A percentile compares a stretch with the other conserved stretches of the same genome.
Evolutionary conservation across 805 yeast genomes (phyloP).

Genomic region (Metschnikowia drakensbergensis): DNA sequence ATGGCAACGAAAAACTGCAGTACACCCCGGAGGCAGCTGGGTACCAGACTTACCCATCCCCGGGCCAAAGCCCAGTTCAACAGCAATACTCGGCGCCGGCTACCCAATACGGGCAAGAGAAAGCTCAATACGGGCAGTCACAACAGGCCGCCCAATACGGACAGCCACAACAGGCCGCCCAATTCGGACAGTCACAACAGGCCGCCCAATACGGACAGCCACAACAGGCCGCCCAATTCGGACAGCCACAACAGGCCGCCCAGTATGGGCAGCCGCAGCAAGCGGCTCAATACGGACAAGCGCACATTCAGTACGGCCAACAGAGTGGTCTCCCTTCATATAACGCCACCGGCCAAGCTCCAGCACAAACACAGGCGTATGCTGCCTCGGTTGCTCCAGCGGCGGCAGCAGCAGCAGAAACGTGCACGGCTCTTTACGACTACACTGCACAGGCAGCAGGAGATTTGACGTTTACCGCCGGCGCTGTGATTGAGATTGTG

Average conservation of each 20-base stretch:
- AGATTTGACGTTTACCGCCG: conserved; percentile 83
- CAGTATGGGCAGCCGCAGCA: conserved; percentile 23
- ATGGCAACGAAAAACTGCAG: conserved; percentile 14
- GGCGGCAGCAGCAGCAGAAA: conserved; percentile 35
- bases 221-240: conserved; percentile 18
- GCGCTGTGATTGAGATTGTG: conserved; percentile 77
- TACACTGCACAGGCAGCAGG: conserved; percentile 92
- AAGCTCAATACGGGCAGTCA: conserved; percentile 26
- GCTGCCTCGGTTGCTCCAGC: conserved; percentile 15
- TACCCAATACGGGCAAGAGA: conserved; percentile 23
- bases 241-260: conserved; percentile 2
- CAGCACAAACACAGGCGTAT: conserved; percentile 2
- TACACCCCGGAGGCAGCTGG: conserved; percentile 8
- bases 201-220: no score
- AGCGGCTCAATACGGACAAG: conserved; percentile 5
- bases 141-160: neutral
- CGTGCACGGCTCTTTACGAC: conserved; percentile 88
- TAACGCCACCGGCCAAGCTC: conserved; percentile 11
- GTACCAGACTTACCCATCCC: conserved; percentile 12
- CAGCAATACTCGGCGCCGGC: conserved; percentile 7
- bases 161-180: no score
- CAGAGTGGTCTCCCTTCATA: conserved; percentile 15
- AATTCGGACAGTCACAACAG: no score
- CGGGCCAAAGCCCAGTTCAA: conserved; percentile 17
- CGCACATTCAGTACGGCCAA: conserved; percentile 8